Conservation (phyloP, 2,329 filamentous ascomycete genomes). For the Zasmidium cellare region DNA sequence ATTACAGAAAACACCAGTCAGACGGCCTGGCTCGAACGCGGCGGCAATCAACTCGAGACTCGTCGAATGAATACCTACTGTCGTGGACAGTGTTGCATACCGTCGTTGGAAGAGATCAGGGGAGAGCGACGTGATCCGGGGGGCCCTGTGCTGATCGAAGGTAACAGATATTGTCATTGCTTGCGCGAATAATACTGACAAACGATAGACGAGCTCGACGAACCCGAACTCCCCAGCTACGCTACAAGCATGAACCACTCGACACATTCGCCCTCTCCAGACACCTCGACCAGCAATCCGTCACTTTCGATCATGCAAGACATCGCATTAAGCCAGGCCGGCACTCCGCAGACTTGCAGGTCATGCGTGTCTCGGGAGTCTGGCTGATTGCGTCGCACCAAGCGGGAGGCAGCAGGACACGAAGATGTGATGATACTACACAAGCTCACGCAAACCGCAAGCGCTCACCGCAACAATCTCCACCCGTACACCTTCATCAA, state of each 20-base stretch:
- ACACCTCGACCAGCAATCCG: background rate
- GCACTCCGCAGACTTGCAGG: background rate
- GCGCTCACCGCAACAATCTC: background rate
- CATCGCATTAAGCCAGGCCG: background rate
- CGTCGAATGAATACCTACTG: conserved; percentile 19
- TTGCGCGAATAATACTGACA: background rate
- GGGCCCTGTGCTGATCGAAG: conserved; percentile 8
- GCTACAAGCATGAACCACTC: background rate
- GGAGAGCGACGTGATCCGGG: conserved; percentile 16
- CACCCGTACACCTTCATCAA: too few relatives aligned
- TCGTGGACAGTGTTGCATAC: conserved; percentile 18
- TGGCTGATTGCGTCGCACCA: background rate
- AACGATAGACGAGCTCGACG: background rate
- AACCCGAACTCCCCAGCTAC: background rate
- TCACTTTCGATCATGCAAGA: background rate
- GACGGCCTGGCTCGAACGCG: conserved; percentile 19
- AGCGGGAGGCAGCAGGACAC: background rate
- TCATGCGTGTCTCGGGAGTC: background rate
- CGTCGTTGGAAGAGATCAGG: conserved; percentile 19
- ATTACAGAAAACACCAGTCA: conserved; percentile 16
- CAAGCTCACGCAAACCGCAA: background rate
- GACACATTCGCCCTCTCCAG: background rate
- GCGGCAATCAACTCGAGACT: conserved; percentile 16
- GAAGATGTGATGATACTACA: background rate
- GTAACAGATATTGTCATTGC: background rate